Conservation (phyloP, 306 rosid species). For the Glycine latifolia region DNA sequence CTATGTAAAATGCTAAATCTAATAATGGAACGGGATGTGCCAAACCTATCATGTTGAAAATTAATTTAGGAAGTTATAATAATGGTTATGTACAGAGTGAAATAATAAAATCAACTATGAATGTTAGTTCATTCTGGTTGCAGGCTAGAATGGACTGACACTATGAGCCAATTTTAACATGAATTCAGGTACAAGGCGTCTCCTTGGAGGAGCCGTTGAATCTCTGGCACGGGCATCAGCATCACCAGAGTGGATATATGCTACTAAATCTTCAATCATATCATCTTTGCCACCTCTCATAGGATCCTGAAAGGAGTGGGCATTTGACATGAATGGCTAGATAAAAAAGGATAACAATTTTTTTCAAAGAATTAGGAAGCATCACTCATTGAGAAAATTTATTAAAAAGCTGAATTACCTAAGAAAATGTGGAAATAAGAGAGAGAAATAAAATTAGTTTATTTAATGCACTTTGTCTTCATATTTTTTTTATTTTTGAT, state of each 20-base stretch:
- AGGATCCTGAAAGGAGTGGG: constrained; percentile 70
- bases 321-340: constrained; percentile 30
- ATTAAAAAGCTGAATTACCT: constrained; percentile 11
- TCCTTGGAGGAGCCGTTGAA: constrained; percentile 76
- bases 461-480: constrained; percentile 4
- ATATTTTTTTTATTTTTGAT: not conserved
- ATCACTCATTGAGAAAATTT: not conserved
- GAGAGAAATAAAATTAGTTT: not conserved
- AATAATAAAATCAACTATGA: constrained; percentile 22
- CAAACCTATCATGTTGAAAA: constrained; percentile 19
- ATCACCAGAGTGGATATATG: constrained; percentile 70
- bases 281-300: constrained; percentile 92
- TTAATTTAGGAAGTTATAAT: not conserved
- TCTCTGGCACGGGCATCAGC: constrained; percentile 73
- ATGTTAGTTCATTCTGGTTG: constrained; percentile 8
- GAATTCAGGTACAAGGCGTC: constrained; percentile 89
- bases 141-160: constrained; percentile 81
- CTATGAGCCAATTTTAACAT: constrained; percentile 81
- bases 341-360: not conserved
- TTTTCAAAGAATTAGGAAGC: not conserved
- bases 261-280: constrained; percentile 81
- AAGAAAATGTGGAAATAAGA: constrained; percentile 2
- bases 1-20: constrained; percentile 12
- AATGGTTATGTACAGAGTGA: constrained; percentile 38
- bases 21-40: not conserved